A percentile compares a stretch with the other conserved stretches of the same genome.
Conservation (phyloP, 495 filamentous ascomycete genomes). For the Tricharina praecox region DNA sequence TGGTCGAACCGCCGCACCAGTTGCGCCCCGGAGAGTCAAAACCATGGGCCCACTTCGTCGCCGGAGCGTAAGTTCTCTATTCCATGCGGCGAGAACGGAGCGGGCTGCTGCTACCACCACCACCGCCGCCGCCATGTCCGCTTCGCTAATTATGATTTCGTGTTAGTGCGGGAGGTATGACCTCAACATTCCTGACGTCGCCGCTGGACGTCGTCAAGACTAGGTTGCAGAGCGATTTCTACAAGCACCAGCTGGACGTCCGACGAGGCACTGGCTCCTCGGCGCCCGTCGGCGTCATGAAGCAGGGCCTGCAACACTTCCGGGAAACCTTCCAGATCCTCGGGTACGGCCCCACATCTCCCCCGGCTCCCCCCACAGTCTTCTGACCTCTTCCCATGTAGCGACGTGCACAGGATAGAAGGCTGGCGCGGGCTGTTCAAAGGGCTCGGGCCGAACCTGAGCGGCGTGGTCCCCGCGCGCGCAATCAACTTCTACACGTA, state of each 20-base stretch:
- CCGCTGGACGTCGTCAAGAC: slow-evolving; percentile 86
- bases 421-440: slow-evolving; percentile 77
- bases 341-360: slow-evolving; percentile 19
- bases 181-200: slow-evolving; percentile 64
- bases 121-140: neutral
- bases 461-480: slow-evolving; percentile 66
- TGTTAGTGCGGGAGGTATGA: slow-evolving; percentile 67
- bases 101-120: too few species aligned
- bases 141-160: slow-evolving; percentile 2
- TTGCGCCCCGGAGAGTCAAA: slow-evolving; percentile 30
- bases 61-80: slow-evolving; percentile 51
- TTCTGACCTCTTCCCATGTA: neutral
- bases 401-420: slow-evolving; percentile 55
- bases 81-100: slow-evolving; percentile 1
- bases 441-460: slow-evolving; percentile 70
- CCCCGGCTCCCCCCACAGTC: neutral
- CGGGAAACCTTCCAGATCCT: slow-evolving; percentile 70
- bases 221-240: slow-evolving; percentile 77
- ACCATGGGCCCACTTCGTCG: slow-evolving; percentile 78
- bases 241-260: slow-evolving; percentile 48
- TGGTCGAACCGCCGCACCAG: slow-evolving; percentile 17
- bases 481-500: slow-evolving; percentile 82
- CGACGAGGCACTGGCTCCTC: slow-evolving; percentile 30
- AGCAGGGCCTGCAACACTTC: slow-evolving; percentile 42
- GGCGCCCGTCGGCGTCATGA: slow-evolving; percentile 25